A percentile compares a stretch with the other conserved stretches of the same genome.
phyloP scores from a whole-genome alignment of 2,329 filamentous ascomycete species.

The Beauveria caledonica region DNA sequence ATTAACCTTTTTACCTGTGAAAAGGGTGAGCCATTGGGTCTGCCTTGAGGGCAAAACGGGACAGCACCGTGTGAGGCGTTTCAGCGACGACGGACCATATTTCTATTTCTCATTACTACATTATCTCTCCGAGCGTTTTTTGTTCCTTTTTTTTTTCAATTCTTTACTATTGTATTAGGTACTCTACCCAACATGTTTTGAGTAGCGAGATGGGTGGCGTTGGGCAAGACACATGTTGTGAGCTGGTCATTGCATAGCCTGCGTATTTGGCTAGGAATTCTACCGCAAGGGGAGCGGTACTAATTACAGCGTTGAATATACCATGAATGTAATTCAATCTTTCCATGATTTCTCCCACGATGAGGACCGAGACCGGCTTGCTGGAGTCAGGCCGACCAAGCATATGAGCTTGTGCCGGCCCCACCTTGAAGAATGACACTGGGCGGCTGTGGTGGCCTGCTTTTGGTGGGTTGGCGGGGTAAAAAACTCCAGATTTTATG shows the following conservation, averaged over 20 bases:
- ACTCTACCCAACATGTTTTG: neutral
- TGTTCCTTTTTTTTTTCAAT: neutral
- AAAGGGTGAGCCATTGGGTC: constrained; percentile 28
- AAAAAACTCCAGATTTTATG: constrained; percentile 7
- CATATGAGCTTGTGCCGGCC: neutral
- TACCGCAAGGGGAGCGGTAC: constrained; percentile 1
- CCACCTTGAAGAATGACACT: constrained; percentile 5
- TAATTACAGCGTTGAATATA: constrained; percentile 8
- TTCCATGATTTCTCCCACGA: neutral
- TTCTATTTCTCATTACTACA: neutral
- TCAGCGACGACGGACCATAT: neutral
- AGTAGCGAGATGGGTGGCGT: constrained; percentile 8
- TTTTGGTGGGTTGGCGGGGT: constrained; percentile 3
- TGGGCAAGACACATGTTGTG: constrained; percentile 1
- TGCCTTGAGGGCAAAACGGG: neutral
- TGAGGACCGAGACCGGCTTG: neutral
- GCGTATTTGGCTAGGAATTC: constrained; percentile 2
- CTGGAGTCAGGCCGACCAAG: neutral
- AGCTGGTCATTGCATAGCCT: neutral
- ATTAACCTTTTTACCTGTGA: constrained; percentile 80
- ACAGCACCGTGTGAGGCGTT: neutral
- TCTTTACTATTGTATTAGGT: neutral
- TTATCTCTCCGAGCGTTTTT: neutral
- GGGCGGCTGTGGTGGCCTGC: neutral
- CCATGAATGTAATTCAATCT: neutral